Conservation (phyloP, 1,284 basidiomycete species). For the Ganoderma meredithae region DNA sequence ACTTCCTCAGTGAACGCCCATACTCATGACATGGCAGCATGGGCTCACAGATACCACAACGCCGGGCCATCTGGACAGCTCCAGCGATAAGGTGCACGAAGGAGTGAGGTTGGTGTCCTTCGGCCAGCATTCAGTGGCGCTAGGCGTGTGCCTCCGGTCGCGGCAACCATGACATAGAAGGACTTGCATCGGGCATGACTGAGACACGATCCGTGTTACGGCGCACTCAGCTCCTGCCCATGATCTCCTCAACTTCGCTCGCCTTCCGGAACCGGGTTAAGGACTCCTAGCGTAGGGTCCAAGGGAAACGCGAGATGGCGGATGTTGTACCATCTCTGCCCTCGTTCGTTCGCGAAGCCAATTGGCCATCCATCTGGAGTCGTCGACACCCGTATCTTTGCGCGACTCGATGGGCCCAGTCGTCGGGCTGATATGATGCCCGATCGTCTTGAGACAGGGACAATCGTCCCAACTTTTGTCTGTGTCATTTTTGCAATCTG, state of each 20-base stretch:
- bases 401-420: background rate
- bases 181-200: background rate
- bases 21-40: background rate
- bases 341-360: background rate
- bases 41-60: slow-evolving; percentile 16
- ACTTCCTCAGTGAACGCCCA: background rate
- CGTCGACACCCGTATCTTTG: background rate
- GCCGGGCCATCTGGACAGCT: slow-evolving; percentile 6
- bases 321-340: background rate
- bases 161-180: background rate
- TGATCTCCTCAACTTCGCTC: background rate
- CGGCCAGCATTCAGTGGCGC: slow-evolving; percentile 14
- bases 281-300: background rate
- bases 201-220: slow-evolving; percentile 6
- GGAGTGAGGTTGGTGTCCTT: background rate
- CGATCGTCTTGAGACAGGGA: background rate
- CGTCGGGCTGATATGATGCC: background rate
- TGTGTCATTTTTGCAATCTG: background rate
- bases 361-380: background rate
- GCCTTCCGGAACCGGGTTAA: slow-evolving; percentile 3
- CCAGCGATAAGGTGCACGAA: slow-evolving; percentile 31
- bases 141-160: slow-evolving; percentile 14
- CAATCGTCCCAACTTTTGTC: background rate
- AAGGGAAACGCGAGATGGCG: background rate
- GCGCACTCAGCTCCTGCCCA: background rate